These are phyloP conservation scores for Mrakiaceae sp. DNA, from an alignment of 1,284 basidiomycete genomes.

Conservation along the genomic window DNA sequence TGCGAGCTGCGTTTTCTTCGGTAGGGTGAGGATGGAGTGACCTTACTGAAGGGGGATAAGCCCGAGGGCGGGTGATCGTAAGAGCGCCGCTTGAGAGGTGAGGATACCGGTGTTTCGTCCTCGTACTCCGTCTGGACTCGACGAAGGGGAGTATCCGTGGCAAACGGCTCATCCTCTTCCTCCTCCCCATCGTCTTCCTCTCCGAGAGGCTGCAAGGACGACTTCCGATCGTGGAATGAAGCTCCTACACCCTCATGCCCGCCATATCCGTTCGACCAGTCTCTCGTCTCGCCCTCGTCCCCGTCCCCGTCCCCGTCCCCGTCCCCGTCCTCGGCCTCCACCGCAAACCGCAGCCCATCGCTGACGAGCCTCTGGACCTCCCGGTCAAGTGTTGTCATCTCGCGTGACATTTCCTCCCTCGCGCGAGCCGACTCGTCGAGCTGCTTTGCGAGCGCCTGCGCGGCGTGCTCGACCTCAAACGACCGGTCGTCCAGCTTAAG, in stretches of 20 bases:
- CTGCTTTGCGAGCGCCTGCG: background rate
- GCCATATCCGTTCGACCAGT: background rate
- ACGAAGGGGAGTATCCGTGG: no score
- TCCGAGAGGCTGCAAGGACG: no score
- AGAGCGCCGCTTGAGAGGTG: no score
- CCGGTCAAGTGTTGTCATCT: background rate
- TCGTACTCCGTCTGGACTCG: no score
- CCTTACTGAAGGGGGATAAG: no score
- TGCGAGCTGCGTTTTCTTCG: no score
- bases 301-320: background rate
- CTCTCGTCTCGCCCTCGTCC: no score
- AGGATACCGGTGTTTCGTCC: no score
- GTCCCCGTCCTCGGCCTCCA: background rate
- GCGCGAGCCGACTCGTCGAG: slow-evolving; percentile 1
- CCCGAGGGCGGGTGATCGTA: no score
- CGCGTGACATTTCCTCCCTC: background rate
- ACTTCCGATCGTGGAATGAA: no score
- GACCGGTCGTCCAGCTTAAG: background rate
- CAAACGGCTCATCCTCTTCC: background rate
- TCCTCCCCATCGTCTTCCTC: background rate
- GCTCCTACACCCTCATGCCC: no score
- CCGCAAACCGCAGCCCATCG: background rate
- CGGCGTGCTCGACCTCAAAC: slow-evolving; percentile 1
- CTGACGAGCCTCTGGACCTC: background rate
- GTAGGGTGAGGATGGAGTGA: no score